Evolutionary conservation across 495 filamentous ascomycete species (phyloP), one percentile per base, ranked within the genome.

Genomic region (Talaromyces nanjingensis): DNA sequence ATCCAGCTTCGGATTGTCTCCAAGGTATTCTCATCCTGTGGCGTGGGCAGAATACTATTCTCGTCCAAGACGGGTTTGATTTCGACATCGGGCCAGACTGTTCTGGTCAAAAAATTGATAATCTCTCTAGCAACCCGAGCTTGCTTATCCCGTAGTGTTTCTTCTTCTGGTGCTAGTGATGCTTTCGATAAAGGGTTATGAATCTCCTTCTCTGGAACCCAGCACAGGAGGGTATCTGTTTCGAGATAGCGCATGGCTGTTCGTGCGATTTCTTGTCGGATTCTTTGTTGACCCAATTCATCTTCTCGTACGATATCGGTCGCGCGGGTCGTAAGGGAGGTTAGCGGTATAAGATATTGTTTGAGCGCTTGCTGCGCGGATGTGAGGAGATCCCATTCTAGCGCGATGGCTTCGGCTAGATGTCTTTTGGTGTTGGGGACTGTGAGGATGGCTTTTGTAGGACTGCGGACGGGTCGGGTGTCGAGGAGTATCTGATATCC

Each of bases 201-300:
- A 4, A 62, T 33, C 53, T 72, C 72, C 29, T 79, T 75, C 67
- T 89, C 89, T 3, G 89, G 89, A 22, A 90, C 91, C 88, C 90
- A 93, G 79, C 94, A 98, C 9, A 98, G 84, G n/a, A 97, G 76
- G 0, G 91, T 93, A 73, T 98, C 94, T 0, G 94, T 98, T 63
- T 92, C 86, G 6, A 98, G 79, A 72, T 98, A 97, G 8, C 89
- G 84, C 81, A 98, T 83, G 37, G 92, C 74, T 57, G 85, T 89
- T 11, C 70, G 76, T 20, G 88, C 73, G 14, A 96, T 87, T 34
- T 81, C 78, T 1, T 81, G 68, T 47, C 92, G 79, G 33, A 77
- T 76, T 6, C 72, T 73, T 0, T 66, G 65, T 9, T 71, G 58
- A 0, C 77, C 81, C 29, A 72, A 53, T n/a, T 83, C 84, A 69